phyloP scores from a whole-genome alignment of 495 filamentous ascomycete species.

The Cetradonia linearis region DNA sequence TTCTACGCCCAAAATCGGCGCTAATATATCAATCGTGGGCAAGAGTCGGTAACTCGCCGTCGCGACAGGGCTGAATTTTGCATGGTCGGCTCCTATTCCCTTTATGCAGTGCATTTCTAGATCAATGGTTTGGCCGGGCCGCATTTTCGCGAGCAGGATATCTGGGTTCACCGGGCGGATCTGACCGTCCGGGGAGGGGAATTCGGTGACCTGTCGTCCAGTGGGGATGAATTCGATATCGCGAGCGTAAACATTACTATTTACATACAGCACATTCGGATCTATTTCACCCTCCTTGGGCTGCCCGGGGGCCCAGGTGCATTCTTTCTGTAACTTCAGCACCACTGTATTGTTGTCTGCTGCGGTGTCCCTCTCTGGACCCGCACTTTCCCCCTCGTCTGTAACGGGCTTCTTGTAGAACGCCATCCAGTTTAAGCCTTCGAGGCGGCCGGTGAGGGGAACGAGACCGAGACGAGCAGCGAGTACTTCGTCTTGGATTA shows the following conservation, averaged over 20 bases:
- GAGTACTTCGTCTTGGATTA: slow-evolving; percentile 96
- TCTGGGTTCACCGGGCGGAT: slow-evolving; percentile 77
- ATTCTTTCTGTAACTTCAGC: slow-evolving; percentile 60
- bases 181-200: slow-evolving; percentile 48
- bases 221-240: slow-evolving; percentile 66
- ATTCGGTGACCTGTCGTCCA: slow-evolving; percentile 61
- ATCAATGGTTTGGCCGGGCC: slow-evolving; percentile 78
- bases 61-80: slow-evolving; percentile 95
- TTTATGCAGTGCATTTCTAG: slow-evolving; percentile 83
- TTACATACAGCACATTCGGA: slow-evolving; percentile 69
- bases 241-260: slow-evolving; percentile 77
- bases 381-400: too few relatives aligned
- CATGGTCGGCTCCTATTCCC: slow-evolving; percentile 88
- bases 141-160: slow-evolving; percentile 88
- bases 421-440: slow-evolving; percentile 67
- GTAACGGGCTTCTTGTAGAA: slow-evolving; percentile 57
- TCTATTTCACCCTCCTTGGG: slow-evolving; percentile 53
- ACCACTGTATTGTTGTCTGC: slow-evolving; percentile 75
- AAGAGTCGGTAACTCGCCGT: slow-evolving; percentile 86
- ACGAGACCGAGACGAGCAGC: slow-evolving; percentile 81
- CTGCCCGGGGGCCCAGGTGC: slow-evolving; percentile 58
- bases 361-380: slow-evolving; percentile 35
- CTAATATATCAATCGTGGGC: slow-evolving; percentile 70
- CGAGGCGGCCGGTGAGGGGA: slow-evolving; percentile 67
- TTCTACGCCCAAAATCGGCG: slow-evolving; percentile 74